Percentiles rank a stretch among this genome's conserved stretches.
Conservation (phyloP, 73 alveolate species). For the Paramecium sexaurelia region DNA sequence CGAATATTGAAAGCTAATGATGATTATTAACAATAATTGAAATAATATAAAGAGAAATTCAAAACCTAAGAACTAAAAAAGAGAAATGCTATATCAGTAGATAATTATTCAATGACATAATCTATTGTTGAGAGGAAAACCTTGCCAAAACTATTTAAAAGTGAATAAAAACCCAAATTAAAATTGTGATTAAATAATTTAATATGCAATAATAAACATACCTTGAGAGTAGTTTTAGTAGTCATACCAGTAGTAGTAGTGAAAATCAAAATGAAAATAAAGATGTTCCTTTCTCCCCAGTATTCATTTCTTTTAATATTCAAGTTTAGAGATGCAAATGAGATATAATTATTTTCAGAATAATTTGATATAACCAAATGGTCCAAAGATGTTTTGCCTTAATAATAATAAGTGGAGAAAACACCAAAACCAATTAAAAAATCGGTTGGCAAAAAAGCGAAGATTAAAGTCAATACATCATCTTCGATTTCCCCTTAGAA, state of each 20-base stretch:
- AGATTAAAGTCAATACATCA: background rate
- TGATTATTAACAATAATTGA: background rate
- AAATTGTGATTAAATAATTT: background rate
- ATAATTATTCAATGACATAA: background rate
- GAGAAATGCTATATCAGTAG: conserved; percentile 47
- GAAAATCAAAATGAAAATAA: background rate
- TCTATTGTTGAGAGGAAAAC: conserved; percentile 3
- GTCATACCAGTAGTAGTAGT: conserved; percentile 3
- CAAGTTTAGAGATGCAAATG: conserved; percentile 14
- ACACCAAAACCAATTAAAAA: conserved; percentile 3
- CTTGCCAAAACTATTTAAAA: background rate
- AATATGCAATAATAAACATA: conserved; percentile 15
- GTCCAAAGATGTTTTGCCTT: conserved; percentile 31
- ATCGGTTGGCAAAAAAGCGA: background rate
- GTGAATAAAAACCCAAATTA: conserved; percentile 27
- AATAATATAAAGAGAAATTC: background rate
- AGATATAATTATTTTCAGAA: background rate
- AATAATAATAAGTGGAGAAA: background rate
- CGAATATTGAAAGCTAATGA: background rate
- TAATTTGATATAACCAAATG: conserved; percentile 11
- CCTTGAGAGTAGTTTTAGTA: conserved; percentile 15
- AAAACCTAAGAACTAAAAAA: background rate
- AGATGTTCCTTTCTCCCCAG: background rate
- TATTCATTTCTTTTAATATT: background rate
- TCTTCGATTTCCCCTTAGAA: conserved; percentile 41